Conservation (phyloP, 202 grass and related monocot genomes). For the Schoenoplectus tabernaemontani region DNA sequence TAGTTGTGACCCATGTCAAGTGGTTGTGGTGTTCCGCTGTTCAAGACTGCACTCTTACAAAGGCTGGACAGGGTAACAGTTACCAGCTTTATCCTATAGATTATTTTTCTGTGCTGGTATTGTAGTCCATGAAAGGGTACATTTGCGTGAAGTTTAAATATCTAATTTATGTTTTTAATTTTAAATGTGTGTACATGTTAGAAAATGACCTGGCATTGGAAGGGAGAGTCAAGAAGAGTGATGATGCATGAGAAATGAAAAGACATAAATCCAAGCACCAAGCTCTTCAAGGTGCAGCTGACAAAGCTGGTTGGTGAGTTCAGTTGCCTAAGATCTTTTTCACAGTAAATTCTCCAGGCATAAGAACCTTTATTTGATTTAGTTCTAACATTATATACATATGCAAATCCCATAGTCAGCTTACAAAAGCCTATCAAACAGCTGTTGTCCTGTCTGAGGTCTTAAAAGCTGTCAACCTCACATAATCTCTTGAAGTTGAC, state of each 20-base stretch:
- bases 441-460: slow-evolving; percentile 91
- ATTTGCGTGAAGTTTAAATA: not conserved
- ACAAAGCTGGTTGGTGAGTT: slow-evolving; percentile 83
- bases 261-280: slow-evolving; percentile 95
- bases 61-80: slow-evolving; percentile 68
- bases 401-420: slow-evolving; percentile 40
- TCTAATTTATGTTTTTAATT: not conserved
- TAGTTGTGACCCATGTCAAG: slow-evolving; percentile 65
- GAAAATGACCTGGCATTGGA: slow-evolving; percentile 89
- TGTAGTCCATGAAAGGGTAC: not conserved
- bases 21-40: slow-evolving; percentile 80
- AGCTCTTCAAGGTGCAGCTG: slow-evolving; percentile 64
- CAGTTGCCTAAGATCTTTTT: not conserved
- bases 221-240: slow-evolving; percentile 86
- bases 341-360: not conserved
- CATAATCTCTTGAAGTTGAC: slow-evolving; percentile 78
- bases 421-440: slow-evolving; percentile 90
- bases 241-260: slow-evolving; percentile 88
- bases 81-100: not conserved
- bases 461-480: slow-evolving; percentile 80
- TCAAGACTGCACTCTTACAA: slow-evolving; percentile 82
- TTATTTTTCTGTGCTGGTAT: not conserved
- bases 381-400: not conserved
- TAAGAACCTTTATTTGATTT: not conserved
- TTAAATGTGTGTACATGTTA: slow-evolving; percentile 17